Evolutionary conservation across 2,329 filamentous ascomycete species (phyloP).

Genomic region (Beauveria asiatica): DNA sequence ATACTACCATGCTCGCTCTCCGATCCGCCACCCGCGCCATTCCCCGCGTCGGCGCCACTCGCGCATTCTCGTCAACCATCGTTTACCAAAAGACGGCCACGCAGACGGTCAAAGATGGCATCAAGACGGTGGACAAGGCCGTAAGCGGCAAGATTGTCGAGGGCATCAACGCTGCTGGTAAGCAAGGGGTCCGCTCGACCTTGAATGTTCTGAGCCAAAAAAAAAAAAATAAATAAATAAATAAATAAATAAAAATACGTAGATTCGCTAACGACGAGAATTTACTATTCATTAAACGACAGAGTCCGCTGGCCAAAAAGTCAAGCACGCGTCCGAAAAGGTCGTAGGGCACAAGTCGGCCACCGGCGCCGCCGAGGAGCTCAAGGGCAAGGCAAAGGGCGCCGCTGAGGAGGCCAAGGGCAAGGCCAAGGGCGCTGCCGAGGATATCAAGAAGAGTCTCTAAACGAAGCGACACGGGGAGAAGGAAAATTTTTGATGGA

Average conservation of each 20-base stretch:
- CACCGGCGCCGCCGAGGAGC: constrained; percentile 28
- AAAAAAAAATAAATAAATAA: too few relatives aligned
- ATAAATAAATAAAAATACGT: too few relatives aligned
- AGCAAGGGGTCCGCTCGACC: constrained; percentile 17
- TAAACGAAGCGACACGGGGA: constrained; percentile 11
- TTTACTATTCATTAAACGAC: neutral
- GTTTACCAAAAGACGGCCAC: constrained; percentile 39
- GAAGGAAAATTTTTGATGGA: neutral
- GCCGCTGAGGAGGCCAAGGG: constrained; percentile 31
- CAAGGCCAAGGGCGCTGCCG: constrained; percentile 36
- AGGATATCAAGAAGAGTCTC: constrained; percentile 25
- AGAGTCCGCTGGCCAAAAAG: constrained; percentile 37
- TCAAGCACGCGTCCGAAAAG: constrained; percentile 36
- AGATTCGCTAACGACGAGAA: neutral
- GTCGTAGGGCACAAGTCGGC: constrained; percentile 23
- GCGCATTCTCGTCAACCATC: constrained; percentile 42
- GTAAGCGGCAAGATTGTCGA: constrained; percentile 55
- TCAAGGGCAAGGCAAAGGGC: constrained; percentile 36
- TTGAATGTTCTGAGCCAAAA: too few relatives aligned
- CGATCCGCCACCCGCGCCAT: constrained; percentile 34
- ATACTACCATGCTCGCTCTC: constrained; percentile 42
- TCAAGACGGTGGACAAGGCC: constrained; percentile 50
- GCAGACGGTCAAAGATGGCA: constrained; percentile 49
- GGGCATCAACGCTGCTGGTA: constrained; percentile 51
- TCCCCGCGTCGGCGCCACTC: constrained; percentile 31